Conservation (phyloP, 345 rosid genomes). For the Sapria himalayana region DNA sequence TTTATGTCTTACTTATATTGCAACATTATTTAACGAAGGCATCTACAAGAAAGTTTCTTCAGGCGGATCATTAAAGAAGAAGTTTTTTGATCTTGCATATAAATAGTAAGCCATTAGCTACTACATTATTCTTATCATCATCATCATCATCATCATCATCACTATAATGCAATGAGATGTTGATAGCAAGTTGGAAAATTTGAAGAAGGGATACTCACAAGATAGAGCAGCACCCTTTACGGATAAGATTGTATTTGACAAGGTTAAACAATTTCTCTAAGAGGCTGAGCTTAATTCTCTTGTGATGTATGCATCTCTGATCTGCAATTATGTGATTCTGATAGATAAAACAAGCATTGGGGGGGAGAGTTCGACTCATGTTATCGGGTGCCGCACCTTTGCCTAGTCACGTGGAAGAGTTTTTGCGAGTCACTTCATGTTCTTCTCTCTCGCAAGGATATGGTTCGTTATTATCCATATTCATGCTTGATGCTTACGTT, state of each 20-base stretch:
- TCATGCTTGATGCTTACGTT: background rate
- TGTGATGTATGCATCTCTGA: no score
- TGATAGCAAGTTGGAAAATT: constrained; percentile 54
- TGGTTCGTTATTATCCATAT: constrained; percentile 37
- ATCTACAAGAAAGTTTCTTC: constrained; percentile 39
- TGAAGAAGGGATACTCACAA: constrained; percentile 54
- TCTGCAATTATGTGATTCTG: constrained; percentile 5
- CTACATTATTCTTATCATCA: no score
- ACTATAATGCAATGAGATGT: constrained; percentile 8
- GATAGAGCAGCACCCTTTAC: constrained; percentile 70
- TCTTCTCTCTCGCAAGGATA: constrained; percentile 83
- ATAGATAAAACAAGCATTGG: constrained; percentile 59
- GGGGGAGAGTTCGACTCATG: constrained; percentile 57
- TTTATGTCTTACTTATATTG: no score
- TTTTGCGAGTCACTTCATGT: constrained; percentile 58
- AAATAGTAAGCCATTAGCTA: constrained; percentile 76
- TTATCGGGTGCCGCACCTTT: constrained; percentile 93
- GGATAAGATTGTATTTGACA: constrained; percentile 60
- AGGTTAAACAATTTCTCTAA: constrained; percentile 21
- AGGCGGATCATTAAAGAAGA: constrained; percentile 44
- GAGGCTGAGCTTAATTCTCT: no score
- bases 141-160: no score
- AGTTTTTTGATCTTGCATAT: constrained; percentile 48
- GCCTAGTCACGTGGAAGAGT: constrained; percentile 81
- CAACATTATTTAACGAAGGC: no score